Evolutionary conservation across 2,329 filamentous ascomycete genomes (phyloP).

Genomic region (Fusarium continuum): DNA sequence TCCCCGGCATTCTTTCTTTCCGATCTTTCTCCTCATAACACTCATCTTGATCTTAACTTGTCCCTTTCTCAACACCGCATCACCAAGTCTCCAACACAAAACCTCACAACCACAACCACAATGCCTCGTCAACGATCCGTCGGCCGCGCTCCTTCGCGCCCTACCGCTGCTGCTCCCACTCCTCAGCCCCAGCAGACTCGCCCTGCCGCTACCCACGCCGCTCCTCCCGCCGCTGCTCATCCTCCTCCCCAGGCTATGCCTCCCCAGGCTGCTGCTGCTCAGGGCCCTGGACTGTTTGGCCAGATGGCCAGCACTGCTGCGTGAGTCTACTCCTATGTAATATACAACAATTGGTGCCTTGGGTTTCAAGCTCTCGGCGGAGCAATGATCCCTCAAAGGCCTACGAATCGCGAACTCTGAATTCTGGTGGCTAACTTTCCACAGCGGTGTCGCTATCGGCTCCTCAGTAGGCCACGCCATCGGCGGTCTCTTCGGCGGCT

Average conservation of each 20-base stretch:
- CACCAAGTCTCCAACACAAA: conserved; percentile 9
- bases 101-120: conserved; percentile 18
- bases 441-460: conserved; percentile 93
- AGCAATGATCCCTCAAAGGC: conserved; percentile 3
- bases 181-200: conserved; percentile 70
- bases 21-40: conserved; percentile 37
- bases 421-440: conserved; percentile 35
- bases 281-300: conserved; percentile 87
- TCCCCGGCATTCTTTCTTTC: conserved; percentile 43
- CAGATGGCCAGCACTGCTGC: conserved; percentile 98
- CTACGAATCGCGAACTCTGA: not conserved
- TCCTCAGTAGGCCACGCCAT: conserved; percentile 96
- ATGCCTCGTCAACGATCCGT: conserved; percentile 84
- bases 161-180: conserved; percentile 68
- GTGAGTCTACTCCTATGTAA: conserved; percentile 67
- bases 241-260: conserved; percentile 27
- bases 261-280: conserved; percentile 54
- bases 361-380: not conserved
- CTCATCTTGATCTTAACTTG: conserved; percentile 10
- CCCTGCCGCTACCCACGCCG: conserved; percentile 74
- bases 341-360: not conserved
- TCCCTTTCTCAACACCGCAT: not conserved
- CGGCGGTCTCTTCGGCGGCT: conserved; percentile 85
- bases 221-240: conserved; percentile 56
- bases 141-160: conserved; percentile 72